Evolutionary conservation across 2,329 filamentous ascomycete genomes (phyloP).

Genomic region (Endoconidiophora polonica): DNA sequence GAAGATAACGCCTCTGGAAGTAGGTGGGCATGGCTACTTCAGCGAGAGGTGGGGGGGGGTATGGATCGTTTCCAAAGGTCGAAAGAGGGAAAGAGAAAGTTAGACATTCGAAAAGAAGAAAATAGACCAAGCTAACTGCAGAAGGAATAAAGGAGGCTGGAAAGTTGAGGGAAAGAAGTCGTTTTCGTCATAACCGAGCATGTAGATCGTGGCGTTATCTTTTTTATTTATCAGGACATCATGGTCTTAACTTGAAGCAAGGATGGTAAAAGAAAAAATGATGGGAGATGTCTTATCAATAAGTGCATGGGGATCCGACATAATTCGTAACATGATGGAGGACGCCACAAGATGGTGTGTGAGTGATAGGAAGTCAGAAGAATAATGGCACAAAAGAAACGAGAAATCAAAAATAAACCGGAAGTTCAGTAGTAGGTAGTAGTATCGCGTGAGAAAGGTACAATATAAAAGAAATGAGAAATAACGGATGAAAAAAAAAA

Average conservation of each 20-base stretch:
- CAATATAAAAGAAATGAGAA: background rate
- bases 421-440: background rate
- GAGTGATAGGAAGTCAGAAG: background rate
- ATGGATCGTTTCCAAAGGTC: too few relatives aligned
- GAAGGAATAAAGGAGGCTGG: too few relatives aligned
- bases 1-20: background rate
- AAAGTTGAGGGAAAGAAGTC: background rate
- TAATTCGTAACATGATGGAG: slow-evolving; percentile 12
- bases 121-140: background rate
- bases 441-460: too few relatives aligned
- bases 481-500: background rate
- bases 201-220: background rate
- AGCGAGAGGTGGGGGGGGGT: too few relatives aligned
- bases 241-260: too few relatives aligned
- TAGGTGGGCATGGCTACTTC: too few relatives aligned
- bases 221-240: too few relatives aligned
- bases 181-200: slow-evolving; percentile 3
- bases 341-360: background rate
- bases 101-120: background rate
- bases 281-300: too few relatives aligned
- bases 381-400: background rate
- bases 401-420: slow-evolving; percentile 9
- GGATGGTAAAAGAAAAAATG: too few relatives aligned
- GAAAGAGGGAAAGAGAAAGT: background rate
- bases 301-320: slow-evolving; percentile 9